phyloP scores from a whole-genome alignment of 2,329 filamentous ascomycete genomes.

The Exophiala mesophila region DNA sequence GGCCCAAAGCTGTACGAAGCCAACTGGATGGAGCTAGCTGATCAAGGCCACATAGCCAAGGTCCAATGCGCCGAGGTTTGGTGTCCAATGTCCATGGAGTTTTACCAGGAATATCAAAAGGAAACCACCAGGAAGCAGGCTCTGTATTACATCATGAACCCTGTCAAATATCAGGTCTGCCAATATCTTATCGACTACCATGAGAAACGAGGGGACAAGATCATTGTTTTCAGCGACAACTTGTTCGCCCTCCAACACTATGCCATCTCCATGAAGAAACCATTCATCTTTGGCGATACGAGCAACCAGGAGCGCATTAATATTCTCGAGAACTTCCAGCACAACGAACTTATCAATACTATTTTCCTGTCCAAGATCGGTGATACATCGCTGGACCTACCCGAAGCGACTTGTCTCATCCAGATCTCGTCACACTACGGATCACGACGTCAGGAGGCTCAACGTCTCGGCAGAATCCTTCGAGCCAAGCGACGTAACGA shows the following conservation, averaged over 20 bases:
- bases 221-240: conserved; percentile 97
- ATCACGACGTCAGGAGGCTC: conserved; percentile 92
- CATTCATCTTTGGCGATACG: conserved; percentile 87
- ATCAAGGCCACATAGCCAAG: conserved; percentile 92
- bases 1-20: conserved; percentile 97
- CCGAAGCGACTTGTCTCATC: conserved; percentile 92
- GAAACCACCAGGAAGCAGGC: conserved; percentile 62
- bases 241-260: conserved; percentile 88
- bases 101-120: conserved; percentile 87
- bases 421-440: conserved; percentile 98
- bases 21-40: conserved; percentile 98
- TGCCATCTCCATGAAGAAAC: conserved; percentile 75
- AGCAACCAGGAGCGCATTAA: conserved; percentile 77
- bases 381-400: conserved; percentile 94
- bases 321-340: conserved; percentile 91
- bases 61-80: conserved; percentile 98
- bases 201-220: conserved; percentile 89
- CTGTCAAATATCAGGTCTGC: conserved; percentile 91
- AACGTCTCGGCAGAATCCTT: conserved; percentile 86
- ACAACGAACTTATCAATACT: conserved; percentile 83
- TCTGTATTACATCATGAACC: conserved; percentile 93
- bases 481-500: conserved; percentile 94
- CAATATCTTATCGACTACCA: conserved; percentile 99
- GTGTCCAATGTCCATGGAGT: conserved; percentile 99
- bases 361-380: conserved; percentile 97